Evolutionary conservation across 192 early-diverging fungal genomes (phyloP), one percentile per base, ranked within the genome.

Genomic region (Entomortierella beljakovae): DNA sequence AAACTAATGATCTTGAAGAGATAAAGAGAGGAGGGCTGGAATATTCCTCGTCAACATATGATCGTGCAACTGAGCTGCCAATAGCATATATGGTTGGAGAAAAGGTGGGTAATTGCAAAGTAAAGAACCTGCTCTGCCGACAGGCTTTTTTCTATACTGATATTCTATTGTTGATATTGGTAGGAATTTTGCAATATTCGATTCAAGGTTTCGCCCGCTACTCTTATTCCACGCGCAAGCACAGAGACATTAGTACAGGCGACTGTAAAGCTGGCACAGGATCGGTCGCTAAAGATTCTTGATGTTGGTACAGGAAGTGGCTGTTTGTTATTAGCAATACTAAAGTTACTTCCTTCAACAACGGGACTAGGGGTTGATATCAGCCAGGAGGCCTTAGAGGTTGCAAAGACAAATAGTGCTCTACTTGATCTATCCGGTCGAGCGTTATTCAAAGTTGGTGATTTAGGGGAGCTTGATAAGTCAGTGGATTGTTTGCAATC

Each of bases 281-380:
- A 50, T 18, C 11, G 43, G 18, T 25, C 58, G 28, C 18, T 52
- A 37, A 63, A 50, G 33, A 64, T 92, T 16, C 37, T 94, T 59
- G 93, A 94, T 71, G 73, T 94, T 6, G 93, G 93, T 2, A 94
- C 93, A 2, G 93, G 93, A 1, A 88, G 85, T 56, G 93, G 93
- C 0, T 92, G 92, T 69, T 66, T 94, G 18, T 57, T 94, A 1
- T 16, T 94, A 8, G 87, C 93, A 0, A 81, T 94, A 1, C 58
- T 84, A 22, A 58, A 68, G 0, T 53, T 51, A 6, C 38, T 69
- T 1, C 62, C 70, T 9, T 9, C 18, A 15, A 57, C 85, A 0
- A 28, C 23, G 0, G 93, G 93, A 6, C 61, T 90, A 2, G 93
- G 93, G 16, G 75, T 94, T 1, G 93, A 94, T 59, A 88, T 90